Conservation (phyloP, 1,139 yeast genomes). For the Waltiozyma sp. region DNA sequence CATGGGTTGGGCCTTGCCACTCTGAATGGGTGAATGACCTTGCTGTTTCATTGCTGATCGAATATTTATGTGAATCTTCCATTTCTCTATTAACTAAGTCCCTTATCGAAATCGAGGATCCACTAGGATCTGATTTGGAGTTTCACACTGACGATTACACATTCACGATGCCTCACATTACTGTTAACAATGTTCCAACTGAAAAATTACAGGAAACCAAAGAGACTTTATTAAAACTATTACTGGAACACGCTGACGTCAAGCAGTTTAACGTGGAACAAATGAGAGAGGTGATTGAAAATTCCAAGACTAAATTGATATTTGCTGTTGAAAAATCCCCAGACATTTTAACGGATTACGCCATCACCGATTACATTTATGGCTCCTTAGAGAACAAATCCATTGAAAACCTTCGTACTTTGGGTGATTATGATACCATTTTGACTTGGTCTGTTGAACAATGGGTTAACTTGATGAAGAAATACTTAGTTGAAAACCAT, state of each 20-base stretch:
- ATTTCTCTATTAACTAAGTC: conserved; percentile 55
- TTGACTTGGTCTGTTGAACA: conserved; percentile 49
- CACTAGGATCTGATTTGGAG: conserved; percentile 65
- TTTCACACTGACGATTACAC: conserved; percentile 63
- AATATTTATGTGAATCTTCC: conserved; percentile 68
- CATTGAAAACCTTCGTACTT: conserved; percentile 42
- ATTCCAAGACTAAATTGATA: conserved; percentile 51
- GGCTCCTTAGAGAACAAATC: conserved; percentile 56
- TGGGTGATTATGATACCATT: conserved; percentile 52
- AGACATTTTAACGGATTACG: conserved; percentile 48
- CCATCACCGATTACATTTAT: conserved; percentile 72
- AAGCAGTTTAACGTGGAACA: conserved; percentile 49
- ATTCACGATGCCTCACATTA: conserved; percentile 46
- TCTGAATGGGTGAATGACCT: conserved; percentile 40
- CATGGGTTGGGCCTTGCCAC: conserved; percentile 78
- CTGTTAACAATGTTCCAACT: conserved; percentile 68
- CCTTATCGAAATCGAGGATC: conserved; percentile 74
- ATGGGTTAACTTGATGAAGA: conserved; percentile 52
- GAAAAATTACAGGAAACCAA: conserved; percentile 46
- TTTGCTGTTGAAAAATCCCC: conserved; percentile 60
- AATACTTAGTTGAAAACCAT: conserved; percentile 51
- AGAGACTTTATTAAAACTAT: conserved; percentile 35
- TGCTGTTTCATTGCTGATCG: conserved; percentile 65
- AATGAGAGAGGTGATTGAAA: conserved; percentile 57
- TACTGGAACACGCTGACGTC: conserved; percentile 38